phyloP scores from a whole-genome alignment of 2,329 filamentous ascomycete species.

The Calycina herbarum region DNA sequence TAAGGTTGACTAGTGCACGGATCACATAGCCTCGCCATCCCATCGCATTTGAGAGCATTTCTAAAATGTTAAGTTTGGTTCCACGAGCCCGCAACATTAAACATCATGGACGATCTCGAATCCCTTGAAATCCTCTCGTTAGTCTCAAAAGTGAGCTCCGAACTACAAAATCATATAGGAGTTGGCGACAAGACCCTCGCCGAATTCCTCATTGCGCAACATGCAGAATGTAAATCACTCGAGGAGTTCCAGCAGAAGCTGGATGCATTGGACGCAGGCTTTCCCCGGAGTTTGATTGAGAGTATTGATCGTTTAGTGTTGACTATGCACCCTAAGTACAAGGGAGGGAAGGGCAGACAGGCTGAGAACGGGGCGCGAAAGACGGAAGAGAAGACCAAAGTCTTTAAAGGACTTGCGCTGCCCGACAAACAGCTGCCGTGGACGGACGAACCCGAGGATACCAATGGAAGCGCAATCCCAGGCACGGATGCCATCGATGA shows the following conservation, averaged over 20 bases:
- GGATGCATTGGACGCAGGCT: slow-evolving; percentile 74
- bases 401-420: slow-evolving; percentile 88
- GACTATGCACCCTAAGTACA: slow-evolving; percentile 90
- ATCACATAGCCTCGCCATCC: neutral
- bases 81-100: slow-evolving; percentile 12
- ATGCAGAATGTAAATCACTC: slow-evolving; percentile 69
- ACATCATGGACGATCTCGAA: slow-evolving; percentile 63
- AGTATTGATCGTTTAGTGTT: slow-evolving; percentile 86
- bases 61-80: neutral
- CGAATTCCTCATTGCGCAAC: slow-evolving; percentile 93
- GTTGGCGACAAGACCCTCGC: slow-evolving; percentile 92
- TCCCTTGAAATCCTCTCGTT: slow-evolving; percentile 91
- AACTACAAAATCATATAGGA: slow-evolving; percentile 91
- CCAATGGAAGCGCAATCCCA: slow-evolving; percentile 37
- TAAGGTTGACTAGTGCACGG: neutral
- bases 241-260: slow-evolving; percentile 75
- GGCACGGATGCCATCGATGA: slow-evolving; percentile 78
- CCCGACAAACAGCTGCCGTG: slow-evolving; percentile 70
- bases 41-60: neutral
- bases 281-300: slow-evolving; percentile 82
- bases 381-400: slow-evolving; percentile 71
- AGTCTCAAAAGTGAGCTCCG: slow-evolving; percentile 90
- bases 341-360: slow-evolving; percentile 50
- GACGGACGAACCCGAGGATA: slow-evolving; percentile 48
- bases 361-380: slow-evolving; percentile 45